Evolutionary conservation across 78 protist genomes (phyloP).

Genomic region (Dictyostelium intermedium): DNA sequence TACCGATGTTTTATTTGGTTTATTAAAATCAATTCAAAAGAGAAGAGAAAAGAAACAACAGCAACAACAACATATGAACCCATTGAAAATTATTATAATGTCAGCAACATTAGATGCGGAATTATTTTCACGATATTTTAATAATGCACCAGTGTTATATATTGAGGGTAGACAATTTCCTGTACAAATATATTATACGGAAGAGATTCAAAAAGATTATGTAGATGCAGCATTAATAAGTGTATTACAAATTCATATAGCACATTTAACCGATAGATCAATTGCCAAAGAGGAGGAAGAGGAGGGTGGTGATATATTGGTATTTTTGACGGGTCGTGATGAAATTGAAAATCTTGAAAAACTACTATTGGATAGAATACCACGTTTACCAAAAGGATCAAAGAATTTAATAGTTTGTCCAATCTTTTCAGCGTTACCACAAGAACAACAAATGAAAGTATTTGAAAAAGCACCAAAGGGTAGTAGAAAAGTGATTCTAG

Average conservation of each 20-base stretch:
- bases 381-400: slow-evolving; percentile 23
- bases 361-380: slow-evolving; percentile 36
- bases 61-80: neutral
- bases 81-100: slow-evolving; percentile 88
- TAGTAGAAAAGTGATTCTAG: slow-evolving; percentile 89
- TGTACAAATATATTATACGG: slow-evolving; percentile 51
- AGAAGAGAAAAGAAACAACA: slow-evolving; percentile 45
- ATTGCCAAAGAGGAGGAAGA: slow-evolving; percentile 90
- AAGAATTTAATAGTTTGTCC: slow-evolving; percentile 70
- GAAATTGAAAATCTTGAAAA: slow-evolving; percentile 89
- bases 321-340: slow-evolving; percentile 95
- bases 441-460: slow-evolving; percentile 86
- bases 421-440: slow-evolving; percentile 85
- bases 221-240: slow-evolving; percentile 82
- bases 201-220: slow-evolving; percentile 71
- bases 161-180: slow-evolving; percentile 84
- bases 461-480: slow-evolving; percentile 92
- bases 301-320: slow-evolving; percentile 93
- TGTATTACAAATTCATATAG: slow-evolving; percentile 89
- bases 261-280: slow-evolving; percentile 88
- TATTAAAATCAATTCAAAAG: slow-evolving; percentile 79
- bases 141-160: slow-evolving; percentile 73
- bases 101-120: slow-evolving; percentile 94
- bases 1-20: slow-evolving; percentile 91
- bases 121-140: slow-evolving; percentile 82